phyloP scores from a whole-genome alignment of 176 grass and related monocot genomes.

The Typha latifolia region DNA sequence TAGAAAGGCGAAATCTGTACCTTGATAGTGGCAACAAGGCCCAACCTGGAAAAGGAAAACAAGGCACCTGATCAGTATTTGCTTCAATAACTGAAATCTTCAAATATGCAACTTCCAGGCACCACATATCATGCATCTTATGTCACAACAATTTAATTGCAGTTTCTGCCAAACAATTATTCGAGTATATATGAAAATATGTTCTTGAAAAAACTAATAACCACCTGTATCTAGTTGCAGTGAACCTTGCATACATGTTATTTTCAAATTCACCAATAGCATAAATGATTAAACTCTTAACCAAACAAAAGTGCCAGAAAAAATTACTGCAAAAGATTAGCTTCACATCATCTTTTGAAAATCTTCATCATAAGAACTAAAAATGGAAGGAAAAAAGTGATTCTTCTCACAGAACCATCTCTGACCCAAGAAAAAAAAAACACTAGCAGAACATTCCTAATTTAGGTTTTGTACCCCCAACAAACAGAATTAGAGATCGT shows the following conservation, averaged over 20 bases:
- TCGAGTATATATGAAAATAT: not conserved
- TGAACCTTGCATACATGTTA: not conserved
- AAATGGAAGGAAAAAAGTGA: no score
- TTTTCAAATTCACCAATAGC: not conserved
- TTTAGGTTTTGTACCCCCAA: no score
- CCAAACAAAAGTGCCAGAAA: no score
- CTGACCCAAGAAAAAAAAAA: no score
- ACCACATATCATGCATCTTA: not conserved
- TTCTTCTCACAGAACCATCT: no score
- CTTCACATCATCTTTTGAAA: no score
- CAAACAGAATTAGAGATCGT: no score
- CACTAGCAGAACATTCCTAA: no score
- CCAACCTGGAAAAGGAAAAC: slow-evolving; percentile 48
- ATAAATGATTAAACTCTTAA: no score
- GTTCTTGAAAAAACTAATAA: not conserved
- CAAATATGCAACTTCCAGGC: not conserved
- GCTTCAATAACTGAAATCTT: not conserved
- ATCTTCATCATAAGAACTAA: no score
- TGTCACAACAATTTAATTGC: not conserved
- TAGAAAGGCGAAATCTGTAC: slow-evolving; percentile 26
- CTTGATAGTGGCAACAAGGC: slow-evolving; percentile 89
- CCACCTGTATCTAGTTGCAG: not conserved
- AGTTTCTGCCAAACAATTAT: not conserved
- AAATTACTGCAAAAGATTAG: no score
- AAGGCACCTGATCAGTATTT: slow-evolving; percentile 1